phyloP scores from a whole-genome alignment of 306 rosid genomes.

The Cercis canadensis region DNA sequence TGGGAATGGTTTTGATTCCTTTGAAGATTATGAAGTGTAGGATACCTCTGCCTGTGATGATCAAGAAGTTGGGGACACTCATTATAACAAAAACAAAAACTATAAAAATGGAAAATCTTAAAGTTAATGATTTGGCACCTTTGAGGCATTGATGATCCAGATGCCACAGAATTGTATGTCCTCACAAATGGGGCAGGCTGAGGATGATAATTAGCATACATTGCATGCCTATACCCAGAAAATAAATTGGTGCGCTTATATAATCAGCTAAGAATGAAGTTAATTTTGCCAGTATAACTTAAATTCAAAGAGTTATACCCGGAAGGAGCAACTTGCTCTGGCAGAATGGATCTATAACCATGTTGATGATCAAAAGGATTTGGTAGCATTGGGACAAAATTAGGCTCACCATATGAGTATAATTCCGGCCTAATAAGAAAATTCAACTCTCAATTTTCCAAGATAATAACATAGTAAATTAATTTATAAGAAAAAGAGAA shows the following conservation, averaged over 20 bases:
- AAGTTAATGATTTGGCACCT: slow-evolving; percentile 10
- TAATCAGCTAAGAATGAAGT: background rate
- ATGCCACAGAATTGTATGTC: background rate
- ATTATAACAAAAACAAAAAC: too few species aligned
- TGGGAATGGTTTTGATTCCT: background rate
- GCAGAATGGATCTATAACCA: background rate
- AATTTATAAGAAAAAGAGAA: background rate
- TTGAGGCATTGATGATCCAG: slow-evolving; percentile 4
- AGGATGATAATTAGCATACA: background rate
- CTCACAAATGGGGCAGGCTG: background rate
- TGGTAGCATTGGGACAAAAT: background rate
- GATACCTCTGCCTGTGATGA: slow-evolving; percentile 8
- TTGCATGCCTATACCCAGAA: slow-evolving; percentile 24
- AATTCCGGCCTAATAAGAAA: slow-evolving; percentile 20
- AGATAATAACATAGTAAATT: background rate
- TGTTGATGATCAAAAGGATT: background rate
- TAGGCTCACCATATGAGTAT: background rate
- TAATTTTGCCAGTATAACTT: background rate
- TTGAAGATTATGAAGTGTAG: background rate
- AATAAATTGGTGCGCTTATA: background rate
- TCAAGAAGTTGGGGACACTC: background rate
- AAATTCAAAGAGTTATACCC: slow-evolving; percentile 5
- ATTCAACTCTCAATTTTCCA: background rate
- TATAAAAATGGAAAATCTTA: background rate
- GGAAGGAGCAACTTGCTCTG: slow-evolving; percentile 8